Evolutionary conservation across 345 rosid genomes (phyloP), one percentile per base, ranked within the genome.

Genomic region (Moricandia moricandioides): DNA sequence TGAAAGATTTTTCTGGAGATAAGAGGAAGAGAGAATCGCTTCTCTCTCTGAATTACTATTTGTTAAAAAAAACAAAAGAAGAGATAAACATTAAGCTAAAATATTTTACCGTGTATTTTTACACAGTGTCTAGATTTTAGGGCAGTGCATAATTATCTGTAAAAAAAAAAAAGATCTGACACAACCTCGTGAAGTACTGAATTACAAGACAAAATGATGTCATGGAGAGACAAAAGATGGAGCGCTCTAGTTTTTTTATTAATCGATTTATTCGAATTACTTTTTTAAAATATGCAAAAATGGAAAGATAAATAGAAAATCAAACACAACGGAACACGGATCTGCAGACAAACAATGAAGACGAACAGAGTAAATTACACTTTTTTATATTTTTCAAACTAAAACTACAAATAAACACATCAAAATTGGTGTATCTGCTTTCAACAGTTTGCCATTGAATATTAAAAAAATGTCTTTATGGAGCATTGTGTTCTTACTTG

Each of bases 111-210:
- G 69, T 60, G 35, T 71, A 71, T 35, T 72, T 51, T 40, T 35
- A 54, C 64, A 60, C 65, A 78, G 81, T 30, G 72, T 71, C 80
- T 78, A 72, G 81, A 67, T 72, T 78, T 72, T 72, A 78, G 78
- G 73, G 65, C 73, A 39, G 73, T 77, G 62, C 59, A 65, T 40
- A 62, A 78, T 78, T 78, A 78, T 72, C 14, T 43, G 49, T 43
- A 45, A 45, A n/a, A 45, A 77, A 45, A 45, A n/a, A 45, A 77
- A 35, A 65, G 47, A 79, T 82, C 98, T 93, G 97, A 91, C 97
- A 89, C 84, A 78, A 71, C 84, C 96, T 90, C 96, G 93, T 93
- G 96, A 91, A 83, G 84, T 83, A 84, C 83, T 83, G 86, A 83
- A 80, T 81, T 86, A 86, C 85, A 85, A 67, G 90, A 88, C 97